These are phyloP conservation scores for Phyllosticta citriasiana DNA, from an alignment of 2,329 filamentous ascomycete species.

Conservation along the genomic window DNA sequence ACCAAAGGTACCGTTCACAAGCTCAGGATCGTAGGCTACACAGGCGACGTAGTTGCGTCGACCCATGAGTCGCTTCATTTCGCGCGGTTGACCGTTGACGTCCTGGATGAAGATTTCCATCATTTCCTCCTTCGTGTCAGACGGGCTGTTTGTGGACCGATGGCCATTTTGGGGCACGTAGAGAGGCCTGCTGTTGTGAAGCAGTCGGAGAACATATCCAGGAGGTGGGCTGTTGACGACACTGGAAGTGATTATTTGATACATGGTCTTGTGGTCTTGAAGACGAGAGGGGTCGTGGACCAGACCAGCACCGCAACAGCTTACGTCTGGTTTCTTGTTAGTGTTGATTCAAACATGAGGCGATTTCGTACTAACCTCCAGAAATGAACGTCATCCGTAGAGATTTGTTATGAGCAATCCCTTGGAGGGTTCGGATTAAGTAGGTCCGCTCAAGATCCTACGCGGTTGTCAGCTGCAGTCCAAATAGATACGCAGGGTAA, in stretches of 20 bases:
- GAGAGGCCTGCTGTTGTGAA: constrained; percentile 89
- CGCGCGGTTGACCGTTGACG: constrained; percentile 69
- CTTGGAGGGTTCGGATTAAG: constrained; percentile 87
- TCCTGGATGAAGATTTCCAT: constrained; percentile 99
- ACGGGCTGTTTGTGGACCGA: constrained; percentile 55
- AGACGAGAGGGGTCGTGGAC: constrained; percentile 90
- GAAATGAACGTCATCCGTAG: constrained; percentile 95
- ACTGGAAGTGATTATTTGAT: constrained; percentile 87
- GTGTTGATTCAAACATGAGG: constrained; percentile 1
- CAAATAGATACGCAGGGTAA: background rate
- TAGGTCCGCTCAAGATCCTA: constrained; percentile 92
- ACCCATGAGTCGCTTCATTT: constrained; percentile 87
- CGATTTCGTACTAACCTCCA: constrained; percentile 46
- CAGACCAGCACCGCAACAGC: constrained; percentile 81
- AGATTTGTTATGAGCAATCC: constrained; percentile 89
- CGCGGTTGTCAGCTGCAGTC: constrained; percentile 11
- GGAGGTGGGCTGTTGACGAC: constrained; percentile 84
- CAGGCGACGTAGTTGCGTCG: constrained; percentile 86
- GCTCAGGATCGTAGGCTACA: constrained; percentile 87
- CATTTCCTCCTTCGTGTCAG: constrained; percentile 99
- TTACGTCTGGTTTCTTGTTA: constrained; percentile 52
- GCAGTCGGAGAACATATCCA: constrained; percentile 78
- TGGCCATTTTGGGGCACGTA: constrained; percentile 89
- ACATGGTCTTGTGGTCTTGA: constrained; percentile 97
- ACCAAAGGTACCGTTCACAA: constrained; percentile 43